Evolutionary conservation across 306 rosid species (phyloP), one percentile per base, ranked within the genome.

Genomic region (Fagus sylvatica): DNA sequence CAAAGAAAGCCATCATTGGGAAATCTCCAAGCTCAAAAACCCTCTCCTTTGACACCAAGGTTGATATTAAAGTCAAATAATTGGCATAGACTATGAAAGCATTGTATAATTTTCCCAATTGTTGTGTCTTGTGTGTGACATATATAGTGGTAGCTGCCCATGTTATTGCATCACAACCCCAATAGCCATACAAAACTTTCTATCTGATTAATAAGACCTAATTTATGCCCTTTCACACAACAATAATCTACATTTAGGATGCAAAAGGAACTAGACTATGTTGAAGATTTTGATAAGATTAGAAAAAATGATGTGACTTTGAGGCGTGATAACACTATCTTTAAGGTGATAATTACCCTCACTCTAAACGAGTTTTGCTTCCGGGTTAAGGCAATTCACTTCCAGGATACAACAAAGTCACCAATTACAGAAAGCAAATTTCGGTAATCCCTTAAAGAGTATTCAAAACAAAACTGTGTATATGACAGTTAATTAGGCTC

Each of bases 21-120:
- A 92, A 88, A 84, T 92, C 97, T 37, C 91, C 95, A 42, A 85
- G 85, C 81, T 92, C 96, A 72, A 88, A 87, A 75, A 90, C 83
- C 30, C 80, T 84, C 37, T 66, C 89, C 7, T 78, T 90, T 2
- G 90, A 87, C 37, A 60, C 86, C 78, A 90, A 92, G 78, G 95
- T 82, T 16, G 93, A 88, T 55, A 85, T 90, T 41, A 22, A 22
- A 22, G 28, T 22, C 28, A 22, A 22, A 22, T 22, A 22, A 22
- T 22, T 22, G 28, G 28, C 28, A 22, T 22, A 22, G 28, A 22
- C 67, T 56, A 30, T 4, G 57, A 70, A 67, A 48, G 53, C 32
- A 67, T 69, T 74, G 90, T 83, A 79, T 68, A 79, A 49, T 76
- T 86, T 67, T 78, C 65, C 79, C 64, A 51, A 1, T 74, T 32